phyloP scores from a whole-genome alignment of 2,329 filamentous ascomycete species.

The Aureobasidium sp. region DNA sequence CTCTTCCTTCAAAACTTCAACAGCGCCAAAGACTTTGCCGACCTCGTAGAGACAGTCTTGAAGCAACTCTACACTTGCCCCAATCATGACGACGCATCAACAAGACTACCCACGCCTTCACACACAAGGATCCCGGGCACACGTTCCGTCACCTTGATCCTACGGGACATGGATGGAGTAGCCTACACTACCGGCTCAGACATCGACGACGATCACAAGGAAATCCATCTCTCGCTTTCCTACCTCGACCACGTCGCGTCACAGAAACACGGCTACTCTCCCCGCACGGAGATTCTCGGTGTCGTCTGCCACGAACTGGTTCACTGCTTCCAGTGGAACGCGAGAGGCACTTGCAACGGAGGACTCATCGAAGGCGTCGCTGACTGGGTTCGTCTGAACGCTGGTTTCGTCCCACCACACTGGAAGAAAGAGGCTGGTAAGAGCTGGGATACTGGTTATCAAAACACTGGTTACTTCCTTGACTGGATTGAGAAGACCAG shows the following conservation, averaged over 20 bases:
- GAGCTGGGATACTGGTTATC: constrained; percentile 83
- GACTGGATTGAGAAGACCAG: constrained; percentile 68
- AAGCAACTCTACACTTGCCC: constrained; percentile 56
- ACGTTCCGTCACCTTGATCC: constrained; percentile 73
- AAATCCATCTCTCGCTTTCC: constrained; percentile 75
- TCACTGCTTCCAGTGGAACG: constrained; percentile 85
- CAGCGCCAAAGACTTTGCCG: constrained; percentile 50
- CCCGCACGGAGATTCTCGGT: constrained; percentile 58
- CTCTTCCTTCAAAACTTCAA: constrained; percentile 61
- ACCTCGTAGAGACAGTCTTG: constrained; percentile 60
- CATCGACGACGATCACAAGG: constrained; percentile 78
- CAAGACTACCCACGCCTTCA: not conserved
- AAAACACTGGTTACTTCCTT: constrained; percentile 84
- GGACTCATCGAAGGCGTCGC: constrained; percentile 87
- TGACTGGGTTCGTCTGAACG: constrained; percentile 79
- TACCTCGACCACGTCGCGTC: constrained; percentile 49
- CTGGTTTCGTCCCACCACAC: constrained; percentile 66
- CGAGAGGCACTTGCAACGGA: constrained; percentile 44
- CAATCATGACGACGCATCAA: not conserved
- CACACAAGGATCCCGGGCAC: constrained; percentile 47
- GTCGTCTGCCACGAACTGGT: constrained; percentile 89
- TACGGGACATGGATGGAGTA: constrained; percentile 72
- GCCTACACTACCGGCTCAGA: constrained; percentile 79
- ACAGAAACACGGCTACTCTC: constrained; percentile 31
- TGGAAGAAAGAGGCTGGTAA: constrained; percentile 55